Conservation (phyloP, 1,139 yeast genomes). For the Dujonia santamariae region DNA sequence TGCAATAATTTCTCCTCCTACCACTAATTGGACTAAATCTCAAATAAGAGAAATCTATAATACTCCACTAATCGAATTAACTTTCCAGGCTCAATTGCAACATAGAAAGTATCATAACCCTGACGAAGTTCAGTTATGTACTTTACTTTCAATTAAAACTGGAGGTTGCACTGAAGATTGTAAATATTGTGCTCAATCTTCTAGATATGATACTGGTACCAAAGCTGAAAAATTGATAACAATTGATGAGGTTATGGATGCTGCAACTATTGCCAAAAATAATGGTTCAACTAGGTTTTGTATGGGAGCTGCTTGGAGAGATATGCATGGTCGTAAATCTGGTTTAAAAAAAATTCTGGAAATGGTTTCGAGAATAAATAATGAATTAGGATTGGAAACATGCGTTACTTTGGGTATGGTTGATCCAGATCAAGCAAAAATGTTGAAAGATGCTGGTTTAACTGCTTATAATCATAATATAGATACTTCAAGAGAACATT, state of each 20-base stretch:
- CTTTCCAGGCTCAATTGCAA: conserved; percentile 59
- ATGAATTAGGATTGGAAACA: conserved; percentile 65
- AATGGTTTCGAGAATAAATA: conserved; percentile 63
- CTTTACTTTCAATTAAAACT: conserved; percentile 68
- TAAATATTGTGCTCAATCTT: conserved; percentile 76
- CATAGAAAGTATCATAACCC: conserved; percentile 71
- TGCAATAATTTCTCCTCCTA: conserved; percentile 27
- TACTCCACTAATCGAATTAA: conserved; percentile 64
- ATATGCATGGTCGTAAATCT: conserved; percentile 73
- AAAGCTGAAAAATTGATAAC: conserved; percentile 63
- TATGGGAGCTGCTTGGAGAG: conserved; percentile 90
- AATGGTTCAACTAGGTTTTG: conserved; percentile 80
- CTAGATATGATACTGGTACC: conserved; percentile 64
- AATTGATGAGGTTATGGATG: conserved; percentile 59
- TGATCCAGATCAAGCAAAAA: conserved; percentile 55
- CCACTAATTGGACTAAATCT: conserved; percentile 56
- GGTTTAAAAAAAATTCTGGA: conserved; percentile 60
- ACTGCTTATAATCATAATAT: conserved; percentile 83
- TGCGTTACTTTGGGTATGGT: conserved; percentile 84
- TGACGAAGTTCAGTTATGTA: conserved; percentile 68
- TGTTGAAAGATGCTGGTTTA: conserved; percentile 63
- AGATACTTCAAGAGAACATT: conserved; percentile 77
- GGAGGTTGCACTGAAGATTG: conserved; percentile 87
- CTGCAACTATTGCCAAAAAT: conserved; percentile 61
- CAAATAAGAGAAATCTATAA: conserved; percentile 60